Base-by-base conservation (phyloP, 257 asterid species). In the Capsicum rhomboideum region DNA sequence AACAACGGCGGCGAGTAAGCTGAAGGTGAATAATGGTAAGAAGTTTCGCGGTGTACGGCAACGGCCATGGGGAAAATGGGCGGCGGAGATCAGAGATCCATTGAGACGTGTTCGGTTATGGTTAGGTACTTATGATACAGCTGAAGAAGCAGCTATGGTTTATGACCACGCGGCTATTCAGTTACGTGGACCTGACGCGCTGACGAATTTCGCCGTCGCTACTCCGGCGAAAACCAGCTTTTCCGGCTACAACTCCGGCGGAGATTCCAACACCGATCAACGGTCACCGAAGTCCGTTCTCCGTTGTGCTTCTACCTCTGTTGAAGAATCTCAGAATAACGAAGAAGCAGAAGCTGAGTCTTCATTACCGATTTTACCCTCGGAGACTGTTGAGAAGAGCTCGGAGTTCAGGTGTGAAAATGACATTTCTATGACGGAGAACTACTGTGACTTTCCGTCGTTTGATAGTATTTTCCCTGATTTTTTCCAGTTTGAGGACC, bases 51-150 rank as follows among this genome's bases (percentile, higher is more conserved):
- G 99, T 28, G 99, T 96, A 37, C 85, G 98, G 68, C 99, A 92
- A 87, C 85, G 99, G 90, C 98, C 98, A 16, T 96, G 99, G 98
- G 99, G 99, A 4, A 96, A 96, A 84, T 96, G 98, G 98, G 98
- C 99, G 91, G 99, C 98, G 16, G 99, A 96, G 95, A 96, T 96
- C 46, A 90, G 99, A 61, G 99, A 96, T 85, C 99, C 99, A 7
- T 20, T 50, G 61, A 89, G 94, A 28, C 97, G 98, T 79, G 95
- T 92, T 81, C 94, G 98, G 44, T 90, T 96, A 12, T 94, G 98
- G 98, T 87, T 96, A 10, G 99, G 99, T 68, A 94, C 99, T 11
- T 96, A 94, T 88, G 88, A 93, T 20, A 96, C 99, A 63, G 99
- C 98, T 42, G 99, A 96, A 88, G 99, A 96, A 86, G 99, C 99